Base-by-base conservation (phyloP, 192 early-diverging fungal genomes). In the Entomortierella parvispora region DNA sequence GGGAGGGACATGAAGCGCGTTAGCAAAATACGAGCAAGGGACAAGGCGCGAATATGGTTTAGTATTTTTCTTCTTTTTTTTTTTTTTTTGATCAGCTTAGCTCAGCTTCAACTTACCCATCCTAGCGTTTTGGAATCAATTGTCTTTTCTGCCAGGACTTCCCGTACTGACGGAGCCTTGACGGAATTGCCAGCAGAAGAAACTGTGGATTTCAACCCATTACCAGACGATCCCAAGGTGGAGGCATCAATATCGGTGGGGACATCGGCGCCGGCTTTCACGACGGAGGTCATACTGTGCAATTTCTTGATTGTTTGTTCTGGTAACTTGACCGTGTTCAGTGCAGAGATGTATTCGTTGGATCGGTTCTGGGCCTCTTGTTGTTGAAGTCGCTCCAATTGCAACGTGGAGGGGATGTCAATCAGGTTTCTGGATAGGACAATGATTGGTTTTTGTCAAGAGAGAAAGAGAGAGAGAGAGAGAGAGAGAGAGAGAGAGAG, bases 271-370 rank as follows among this genome's bases (percentile, higher is more conserved):
- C 65, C 65, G n/a, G 65, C 58, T 20, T 68, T 75, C 33, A 62
- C 33, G 37, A 77, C 65, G 4, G 72, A 77, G 1, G 72, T 77
- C 72, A 77, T 77, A 48, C 53, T 68, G 55, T 77, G 34, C 1
- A 77, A 65, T 77, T 77, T 77, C 59, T 67, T 67, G 65, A 77
- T 68, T 17, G 72, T 34, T 26, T 77, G 65, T 49, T 77, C 46
- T 1, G 72, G 72, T 23, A 77, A 32, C 72, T 77, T 77, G 72
- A 77, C 72, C 6, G 72, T 68, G 59, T 77, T 77, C 18, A 77
- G 55, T 23, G 65, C 72, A 43, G 59, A 34, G 65, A 77, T 61
- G 45, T 77, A 77, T 68, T 77, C 72, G 51, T 77, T 68, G 2
- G 72, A 77, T 45, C 72, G 58, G 18, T 55, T 57, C 29, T 77